phyloP scores from a whole-genome alignment of 495 filamentous ascomycete genomes.

The Aspergillus wentii region DNA sequence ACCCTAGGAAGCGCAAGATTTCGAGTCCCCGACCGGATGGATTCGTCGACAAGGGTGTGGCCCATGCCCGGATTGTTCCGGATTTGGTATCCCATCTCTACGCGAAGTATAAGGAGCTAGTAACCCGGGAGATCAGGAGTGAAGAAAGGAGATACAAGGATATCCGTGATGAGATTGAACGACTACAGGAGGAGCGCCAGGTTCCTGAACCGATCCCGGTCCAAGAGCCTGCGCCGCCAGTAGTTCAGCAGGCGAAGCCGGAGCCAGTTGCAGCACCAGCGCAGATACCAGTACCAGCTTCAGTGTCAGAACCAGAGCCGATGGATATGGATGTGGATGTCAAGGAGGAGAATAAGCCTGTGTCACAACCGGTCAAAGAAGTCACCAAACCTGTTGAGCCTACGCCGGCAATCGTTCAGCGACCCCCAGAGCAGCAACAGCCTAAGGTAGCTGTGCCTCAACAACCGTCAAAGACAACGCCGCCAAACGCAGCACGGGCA shows the following conservation, averaged over 20 bases:
- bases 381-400: slow-evolving; percentile 3
- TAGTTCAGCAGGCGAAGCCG: slow-evolving; percentile 9
- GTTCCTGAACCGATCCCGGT: slow-evolving; percentile 23
- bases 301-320: slow-evolving; percentile 26
- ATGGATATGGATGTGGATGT: slow-evolving; percentile 33
- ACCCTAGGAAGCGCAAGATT: slow-evolving; percentile 70
- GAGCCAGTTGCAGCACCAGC: slow-evolving; percentile 1
- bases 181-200: slow-evolving; percentile 57
- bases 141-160: slow-evolving; percentile 65
- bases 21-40: slow-evolving; percentile 55
- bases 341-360: slow-evolving; percentile 19
- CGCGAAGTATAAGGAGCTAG: slow-evolving; percentile 61
- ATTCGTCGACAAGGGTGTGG: slow-evolving; percentile 57
- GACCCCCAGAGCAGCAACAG: slow-evolving; percentile 1
- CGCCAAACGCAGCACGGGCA: neutral
- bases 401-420: neutral
- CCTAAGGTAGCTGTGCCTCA: slow-evolving; percentile 1
- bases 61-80: slow-evolving; percentile 62
- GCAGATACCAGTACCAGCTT: slow-evolving; percentile 9
- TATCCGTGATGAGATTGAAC: slow-evolving; percentile 61
- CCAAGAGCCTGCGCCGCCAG: slow-evolving; percentile 18
- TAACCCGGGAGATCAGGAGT: slow-evolving; percentile 63
- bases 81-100: slow-evolving; percentile 68
- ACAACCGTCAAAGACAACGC: slow-evolving; percentile 1
- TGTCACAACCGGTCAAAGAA: slow-evolving; percentile 6